Base-by-base conservation (phyloP, 2,329 filamentous ascomycete species). In the Stemphylium lycopersici region DNA sequence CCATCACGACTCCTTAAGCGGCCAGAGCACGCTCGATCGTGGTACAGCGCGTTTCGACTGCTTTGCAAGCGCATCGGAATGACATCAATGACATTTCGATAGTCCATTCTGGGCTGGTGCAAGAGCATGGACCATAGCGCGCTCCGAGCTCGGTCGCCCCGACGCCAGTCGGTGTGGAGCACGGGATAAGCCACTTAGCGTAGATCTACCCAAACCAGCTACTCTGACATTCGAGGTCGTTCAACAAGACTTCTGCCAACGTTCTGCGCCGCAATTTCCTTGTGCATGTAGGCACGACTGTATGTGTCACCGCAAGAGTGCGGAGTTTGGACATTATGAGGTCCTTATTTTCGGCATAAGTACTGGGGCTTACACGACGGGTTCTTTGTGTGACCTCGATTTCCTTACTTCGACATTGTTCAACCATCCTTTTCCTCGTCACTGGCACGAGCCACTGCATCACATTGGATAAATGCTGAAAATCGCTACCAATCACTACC, bases 11-110 rank as follows among this genome's bases (percentile, higher is more conserved):
- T 22, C 40, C 5, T 31, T 33, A 22, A 15, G 29, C 37, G 37
- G 46, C 26, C 38, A 52, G 29, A 44, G 42, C 29, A 24, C 42
- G 32, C 49, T 31, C 43, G 32, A 46, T 38, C 2, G 38, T 59
- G 52, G 45, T 53, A 53, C 48, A 36, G 15, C 32, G 43, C 44
- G 39, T 40, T 40, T 51, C 33, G 20, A 40, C 32, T 33, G 12
- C n/a, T 22, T 38, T 24, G 11, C 24, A 48, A 38, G 36, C 37
- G 39, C 46, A 46, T 34, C 34, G 48, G 39, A 15, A 55, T 59
- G 53, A 59, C 46, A 48, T 56, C 56, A 56, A 52, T 40, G 56
- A 59, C 45, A 45, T 55, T 32, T 50, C 26, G 20, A 50, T 40
- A 39, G 16, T 20, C 48, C 47, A 3, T 24, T 55, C 45, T 29